Evolutionary conservation across 1,284 basidiomycete genomes (phyloP).

Genomic region (Puccinia horiana): DNA sequence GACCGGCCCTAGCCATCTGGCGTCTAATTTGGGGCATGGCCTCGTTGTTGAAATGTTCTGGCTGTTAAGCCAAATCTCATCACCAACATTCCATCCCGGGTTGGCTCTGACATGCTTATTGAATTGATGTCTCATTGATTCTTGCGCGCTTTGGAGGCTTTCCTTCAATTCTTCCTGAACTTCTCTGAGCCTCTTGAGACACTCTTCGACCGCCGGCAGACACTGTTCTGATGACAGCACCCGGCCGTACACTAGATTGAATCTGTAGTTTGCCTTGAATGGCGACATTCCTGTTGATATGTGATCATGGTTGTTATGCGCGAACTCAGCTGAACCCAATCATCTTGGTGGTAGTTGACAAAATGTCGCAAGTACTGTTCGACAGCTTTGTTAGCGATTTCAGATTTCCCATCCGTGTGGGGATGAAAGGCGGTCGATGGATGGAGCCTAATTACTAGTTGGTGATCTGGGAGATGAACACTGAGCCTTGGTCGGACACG

Average conservation of each 20-base stretch:
- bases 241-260: not conserved
- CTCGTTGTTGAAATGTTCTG: conserved; percentile 5
- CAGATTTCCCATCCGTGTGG: conserved; percentile 25
- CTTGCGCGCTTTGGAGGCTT: no score
- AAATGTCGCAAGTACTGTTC: conserved; percentile 51
- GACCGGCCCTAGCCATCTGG: conserved; percentile 1
- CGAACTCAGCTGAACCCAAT: conserved; percentile 58
- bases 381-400: conserved; percentile 16
- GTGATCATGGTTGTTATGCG: conserved; percentile 57
- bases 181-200: not conserved
- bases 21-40: not conserved
- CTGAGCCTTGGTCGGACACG: not conserved
- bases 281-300: conserved; percentile 58
- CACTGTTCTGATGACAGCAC: not conserved
- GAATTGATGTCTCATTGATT: no score
- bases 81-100: not conserved
- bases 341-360: conserved; percentile 47
- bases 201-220: not conserved
- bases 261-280: not conserved
- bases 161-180: no score
- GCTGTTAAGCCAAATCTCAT: conserved; percentile 1
- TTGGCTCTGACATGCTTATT: no score
- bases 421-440: not conserved
- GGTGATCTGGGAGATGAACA: not conserved
- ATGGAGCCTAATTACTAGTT: no score